Evolutionary conservation across 2,329 filamentous ascomycete species (phyloP), one percentile per base, ranked within the genome.

Genomic region (Neophaeococcomyces mojaviensis): DNA sequence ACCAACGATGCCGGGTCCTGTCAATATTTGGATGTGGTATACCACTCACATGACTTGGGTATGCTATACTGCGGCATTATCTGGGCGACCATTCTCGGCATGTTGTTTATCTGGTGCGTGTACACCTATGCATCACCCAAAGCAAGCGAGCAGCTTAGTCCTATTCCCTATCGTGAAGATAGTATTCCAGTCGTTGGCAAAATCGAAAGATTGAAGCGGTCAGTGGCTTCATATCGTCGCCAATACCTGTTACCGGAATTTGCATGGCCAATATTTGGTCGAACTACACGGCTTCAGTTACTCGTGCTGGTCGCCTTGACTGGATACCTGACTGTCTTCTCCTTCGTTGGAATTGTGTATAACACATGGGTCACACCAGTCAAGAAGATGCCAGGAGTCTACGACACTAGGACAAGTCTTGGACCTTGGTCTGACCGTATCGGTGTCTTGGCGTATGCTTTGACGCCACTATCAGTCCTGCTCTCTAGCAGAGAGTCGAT

Each of bases 321-420:
- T 1, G 73, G 58, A 2, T 88, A 89, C 57, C 67, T 88, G 0
- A 66, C 77, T 36, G 68, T 88, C 50, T 86, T 81, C 66, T 77
- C 74, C 60, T 84, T 88, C 39, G 72, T 81, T 10, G 84, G 82
- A 26, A 82, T 87, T 48, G 64, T 71, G 7, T 88, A 86, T 64
- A 71, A 74, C 34, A 81, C 65, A 9, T 88, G 84, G 84, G 61
- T 83, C 7, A 86, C 82, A 0, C 84, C 84, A 0, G 74, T 86
- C 42, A 78, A 78, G 59, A 68, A 68, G 12, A 65, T 63, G 28
- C 71, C 72, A 0, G 69, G 68, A 24, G 59, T 79, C 1, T 72
- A 76, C 64, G 86, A 84, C 61, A 86, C 74, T 0, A 76, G 84
- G 7, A 78, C 74, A 3, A 74, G 75, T 3, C 67, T 88, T 0